These are phyloP conservation scores for Tricladium varicosporioides DNA, from an alignment of 2,329 filamentous ascomycete species.

Conservation along the genomic window DNA sequence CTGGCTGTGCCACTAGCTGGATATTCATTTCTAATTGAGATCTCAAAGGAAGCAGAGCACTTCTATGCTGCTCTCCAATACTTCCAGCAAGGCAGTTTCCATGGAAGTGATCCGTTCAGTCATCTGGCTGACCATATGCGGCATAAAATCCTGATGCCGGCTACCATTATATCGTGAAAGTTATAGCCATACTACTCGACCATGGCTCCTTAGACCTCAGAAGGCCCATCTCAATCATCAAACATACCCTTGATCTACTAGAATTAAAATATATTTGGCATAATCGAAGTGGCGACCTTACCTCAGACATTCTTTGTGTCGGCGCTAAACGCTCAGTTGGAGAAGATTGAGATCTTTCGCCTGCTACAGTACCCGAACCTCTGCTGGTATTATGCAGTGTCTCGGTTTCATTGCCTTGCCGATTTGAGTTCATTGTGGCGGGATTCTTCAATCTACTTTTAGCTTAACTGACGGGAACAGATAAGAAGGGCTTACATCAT, in stretches of 20 bases:
- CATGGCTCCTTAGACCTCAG: not conserved
- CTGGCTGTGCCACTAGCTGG: conserved; percentile 92
- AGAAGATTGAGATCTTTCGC: not conserved
- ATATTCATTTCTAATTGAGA: conserved; percentile 47
- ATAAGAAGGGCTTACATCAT: conserved; percentile 49
- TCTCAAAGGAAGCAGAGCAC: not conserved
- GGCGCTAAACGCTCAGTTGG: conserved; percentile 55
- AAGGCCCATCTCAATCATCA: conserved; percentile 31
- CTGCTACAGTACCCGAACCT: not conserved
- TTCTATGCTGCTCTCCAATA: too few species aligned
- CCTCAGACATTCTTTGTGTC: conserved; percentile 72
- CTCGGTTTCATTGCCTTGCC: conserved; percentile 16
- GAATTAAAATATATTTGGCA: conserved; percentile 20
- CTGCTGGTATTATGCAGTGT: conserved; percentile 10
- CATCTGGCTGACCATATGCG: too few species aligned
- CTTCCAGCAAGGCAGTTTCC: too few species aligned
- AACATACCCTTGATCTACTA: conserved; percentile 33
- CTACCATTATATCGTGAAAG: not conserved
- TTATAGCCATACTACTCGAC: not conserved
- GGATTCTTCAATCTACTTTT: conserved; percentile 32
- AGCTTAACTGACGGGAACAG: conserved; percentile 3
- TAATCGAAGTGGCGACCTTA: conserved; percentile 37
- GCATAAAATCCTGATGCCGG: too few species aligned
- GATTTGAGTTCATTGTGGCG: conserved; percentile 27
- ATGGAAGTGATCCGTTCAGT: too few species aligned